A percentile compares a stretch with the other conserved stretches of the same genome.
phyloP scores from a whole-genome alignment of 305 asterid species.

The Fraxinus latifolia region DNA sequence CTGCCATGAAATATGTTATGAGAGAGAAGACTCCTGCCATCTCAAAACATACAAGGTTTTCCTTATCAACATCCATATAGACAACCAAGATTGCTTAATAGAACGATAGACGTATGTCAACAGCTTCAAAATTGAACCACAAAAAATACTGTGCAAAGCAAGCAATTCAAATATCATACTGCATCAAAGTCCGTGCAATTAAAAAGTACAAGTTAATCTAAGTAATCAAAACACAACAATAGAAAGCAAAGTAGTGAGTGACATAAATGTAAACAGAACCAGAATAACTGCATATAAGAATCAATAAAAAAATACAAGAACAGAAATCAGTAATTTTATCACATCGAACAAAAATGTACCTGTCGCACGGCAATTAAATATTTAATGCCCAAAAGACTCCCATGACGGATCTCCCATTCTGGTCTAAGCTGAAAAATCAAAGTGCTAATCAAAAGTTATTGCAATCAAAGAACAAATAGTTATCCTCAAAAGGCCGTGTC shows the following conservation, averaged over 20 bases:
- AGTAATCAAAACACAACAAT: neutral
- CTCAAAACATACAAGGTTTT: neutral
- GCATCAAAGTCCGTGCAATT: neutral
- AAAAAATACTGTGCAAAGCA: slow-evolving; percentile 3
- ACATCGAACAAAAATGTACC: slow-evolving; percentile 41
- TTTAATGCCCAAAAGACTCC: slow-evolving; percentile 95
- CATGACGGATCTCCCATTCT: slow-evolving; percentile 99
- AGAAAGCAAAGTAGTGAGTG: neutral
- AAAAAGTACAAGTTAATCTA: neutral
- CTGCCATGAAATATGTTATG: neutral
- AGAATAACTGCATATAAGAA: slow-evolving; percentile 14
- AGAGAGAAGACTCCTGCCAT: neutral
- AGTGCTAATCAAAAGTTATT: slow-evolving; percentile 46
- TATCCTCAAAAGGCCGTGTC: neutral
- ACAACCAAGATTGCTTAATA: neutral
- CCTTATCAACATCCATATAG: neutral
- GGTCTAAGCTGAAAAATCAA: slow-evolving; percentile 88
- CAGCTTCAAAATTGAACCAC: slow-evolving; percentile 8
- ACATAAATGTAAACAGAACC: slow-evolving; percentile 8
- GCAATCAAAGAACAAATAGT: slow-evolving; percentile 17
- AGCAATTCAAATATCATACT: slow-evolving; percentile 9
- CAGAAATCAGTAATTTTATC: neutral
- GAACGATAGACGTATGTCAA: neutral
- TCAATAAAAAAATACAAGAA: slow-evolving; percentile 6
- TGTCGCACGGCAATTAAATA: slow-evolving; percentile 94